Base-by-base conservation (phyloP, 176 grass and related monocot species). In the Melocanna baccifera region DNA sequence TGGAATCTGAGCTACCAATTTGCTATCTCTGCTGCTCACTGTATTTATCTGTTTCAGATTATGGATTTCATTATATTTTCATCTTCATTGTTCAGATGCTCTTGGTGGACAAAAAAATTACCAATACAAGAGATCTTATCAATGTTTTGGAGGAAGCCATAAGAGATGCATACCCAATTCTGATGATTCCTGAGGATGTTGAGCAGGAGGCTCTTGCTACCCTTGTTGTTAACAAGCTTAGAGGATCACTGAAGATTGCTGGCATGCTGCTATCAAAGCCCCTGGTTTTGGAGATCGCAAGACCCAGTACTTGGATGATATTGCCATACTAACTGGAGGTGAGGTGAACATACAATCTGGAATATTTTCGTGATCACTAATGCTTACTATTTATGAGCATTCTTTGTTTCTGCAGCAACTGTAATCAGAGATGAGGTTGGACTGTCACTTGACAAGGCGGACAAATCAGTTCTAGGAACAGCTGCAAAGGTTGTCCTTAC, bases 161-260 rank as follows among this genome's bases (percentile, higher is more conserved):
- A 15, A 91, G 92, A 83, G 92, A 92, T 25, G 87, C 57, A 61
- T 98, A 98, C 75, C 85, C 95, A 32, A 89, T 98, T 64, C 41
- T 98, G 57, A 91, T 98, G 41, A 87, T 95, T 86, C 93, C 96
- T 34, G 96, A 98, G 80, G 96, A 98, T 78, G 95, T 98, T 52
- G 96, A 98, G 89, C 96, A 98, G 84, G 96, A 98, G 83, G 96
- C 96, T 62, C 85, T 98, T 85, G 96, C 93, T 36, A 98, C 96
- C 76, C 88, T 98, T 79, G 96, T 98, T 43, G 92, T 98, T 32
- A 98, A 98, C 84, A 95, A 95, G 85, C 89, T 98, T 13, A 95
- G 92, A 90, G 96, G 96, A 11, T 85, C 96, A 45, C 77, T 98
- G 79, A 98, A 98, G 40, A 98, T 98, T 80, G 91, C 91, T 46